Evolutionary conservation across 257 asterid species (phyloP), one percentile per base, ranked within the genome.

Genomic region (Paulownia fortunei): DNA sequence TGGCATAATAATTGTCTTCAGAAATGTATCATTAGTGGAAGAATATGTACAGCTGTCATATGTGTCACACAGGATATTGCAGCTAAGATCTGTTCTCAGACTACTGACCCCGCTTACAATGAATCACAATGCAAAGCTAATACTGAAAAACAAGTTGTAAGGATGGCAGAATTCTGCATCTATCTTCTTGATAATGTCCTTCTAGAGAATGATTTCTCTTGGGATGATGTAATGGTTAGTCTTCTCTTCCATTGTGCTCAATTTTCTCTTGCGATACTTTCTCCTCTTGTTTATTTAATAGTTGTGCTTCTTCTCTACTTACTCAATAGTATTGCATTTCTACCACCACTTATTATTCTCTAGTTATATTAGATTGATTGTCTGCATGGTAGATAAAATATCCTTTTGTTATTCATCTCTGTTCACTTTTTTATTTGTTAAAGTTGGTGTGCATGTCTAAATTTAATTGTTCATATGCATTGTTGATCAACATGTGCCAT

Each of bases 151-250:
- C 91, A 86, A 74, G 59, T 84, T 49, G 74, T 26, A 66, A 74
- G 81, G 80, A 76, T 86, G 16, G 96, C 94, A 18, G 84, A 88
- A 76, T 93, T 95, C 85, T 90, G 92, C 86, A 84, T 90, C 80
- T 85, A 84, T 82, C 88, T 83, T 54, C 87, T 91, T 6, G 92
- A 95, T 79, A 68, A 80, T 64, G 82, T 84, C 76, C 96, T 94
- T 54, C 73, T 77, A 10, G 93, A 89, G 82, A 84, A 82, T 58
- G 76, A 64, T 64, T 87, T 93, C 80, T 52, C 89, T 46, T 95
- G 99, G 99, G 88, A 84, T 60, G 94, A 95, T 72, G 82, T 87
- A 26, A 61, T 84, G 97, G 99, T 95, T 54, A 76, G 97, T 85
- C 80, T 79, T 73, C 68, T 76, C 26, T 74, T 76, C 71, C 65